Evolutionary conservation across 1,284 basidiomycete genomes (phyloP).

Genomic region (Ustilago tritici): DNA sequence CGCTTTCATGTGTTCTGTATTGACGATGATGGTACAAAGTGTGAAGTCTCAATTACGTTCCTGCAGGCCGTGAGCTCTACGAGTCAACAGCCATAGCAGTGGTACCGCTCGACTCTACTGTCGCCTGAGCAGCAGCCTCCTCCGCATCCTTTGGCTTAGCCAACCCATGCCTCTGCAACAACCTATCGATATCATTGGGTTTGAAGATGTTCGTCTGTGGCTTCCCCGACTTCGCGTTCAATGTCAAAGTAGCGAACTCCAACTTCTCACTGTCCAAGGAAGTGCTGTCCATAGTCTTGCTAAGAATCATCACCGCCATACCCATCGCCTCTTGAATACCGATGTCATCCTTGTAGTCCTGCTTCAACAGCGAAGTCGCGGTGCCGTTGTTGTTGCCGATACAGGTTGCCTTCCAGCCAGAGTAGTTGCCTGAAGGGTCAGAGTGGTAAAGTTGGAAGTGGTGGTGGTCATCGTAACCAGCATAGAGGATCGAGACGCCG

Average conservation of each 20-base stretch:
- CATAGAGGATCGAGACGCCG: conserved; percentile 95
- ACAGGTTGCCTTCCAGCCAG: conserved; percentile 98
- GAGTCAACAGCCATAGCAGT: conserved; percentile 61
- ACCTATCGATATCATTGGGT: conserved; percentile 86
- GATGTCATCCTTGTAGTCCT: conserved; percentile 98
- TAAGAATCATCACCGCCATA: conserved; percentile 92
- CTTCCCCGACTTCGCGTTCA: conserved; percentile 81
- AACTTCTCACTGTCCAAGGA: conserved; percentile 79
- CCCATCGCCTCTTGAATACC: conserved; percentile 77
- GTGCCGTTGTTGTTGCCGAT: conserved; percentile 97
- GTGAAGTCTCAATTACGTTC: background rate
- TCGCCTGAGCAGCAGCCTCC: conserved; percentile 25
- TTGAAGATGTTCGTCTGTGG: conserved; percentile 93
- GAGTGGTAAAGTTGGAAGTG: conserved; percentile 98
- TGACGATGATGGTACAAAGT: conserved; percentile 25
- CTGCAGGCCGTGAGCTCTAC: conserved; percentile 22
- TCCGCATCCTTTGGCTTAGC: conserved; percentile 82
- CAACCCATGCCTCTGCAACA: conserved; percentile 85
- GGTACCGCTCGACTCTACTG: conserved; percentile 19
- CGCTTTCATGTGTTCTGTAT: background rate
- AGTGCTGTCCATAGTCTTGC: conserved; percentile 99
- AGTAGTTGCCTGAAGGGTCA: conserved; percentile 98
- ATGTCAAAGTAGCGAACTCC: conserved; percentile 92
- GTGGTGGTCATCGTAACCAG: conserved; percentile 95
- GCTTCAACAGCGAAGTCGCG: conserved; percentile 91